Conservation (phyloP, 2,329 filamentous ascomycete species). For the Dactylellina parvicollis region DNA sequence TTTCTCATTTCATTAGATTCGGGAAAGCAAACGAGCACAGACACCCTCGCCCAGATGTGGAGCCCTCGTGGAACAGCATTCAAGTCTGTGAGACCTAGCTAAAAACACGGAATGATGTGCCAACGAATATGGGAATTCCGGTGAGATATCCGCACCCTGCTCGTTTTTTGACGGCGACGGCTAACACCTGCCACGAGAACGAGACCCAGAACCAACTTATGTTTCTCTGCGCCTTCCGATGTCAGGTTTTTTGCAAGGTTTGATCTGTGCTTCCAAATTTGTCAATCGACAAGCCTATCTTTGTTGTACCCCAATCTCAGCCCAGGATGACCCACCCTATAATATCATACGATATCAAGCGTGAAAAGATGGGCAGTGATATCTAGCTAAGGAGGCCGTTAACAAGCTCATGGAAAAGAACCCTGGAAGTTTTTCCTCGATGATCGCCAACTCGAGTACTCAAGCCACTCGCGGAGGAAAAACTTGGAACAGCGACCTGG, state of each 20-base stretch:
- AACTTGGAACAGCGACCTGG: constrained; percentile 34
- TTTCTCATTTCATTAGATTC: too few relatives aligned
- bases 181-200: constrained; percentile 33
- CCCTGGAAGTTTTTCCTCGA: constrained; percentile 24
- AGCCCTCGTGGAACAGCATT: too few relatives aligned
- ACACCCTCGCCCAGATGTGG: too few relatives aligned
- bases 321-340: not conserved
- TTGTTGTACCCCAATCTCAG: not conserved
- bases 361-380: too few relatives aligned
- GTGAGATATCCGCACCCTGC: not conserved
- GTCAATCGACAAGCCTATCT: constrained; percentile 27
- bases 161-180: not conserved
- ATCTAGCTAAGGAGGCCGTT: not conserved
- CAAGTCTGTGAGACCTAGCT: not conserved
- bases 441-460: constrained; percentile 22
- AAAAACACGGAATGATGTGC: not conserved
- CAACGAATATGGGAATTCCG: not conserved
- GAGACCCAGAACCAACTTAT: constrained; percentile 11
- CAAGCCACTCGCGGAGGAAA: constrained; percentile 26
- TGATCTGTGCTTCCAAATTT: not conserved
- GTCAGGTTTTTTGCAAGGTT: constrained; percentile 2
- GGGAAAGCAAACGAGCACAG: too few relatives aligned
- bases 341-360: too few relatives aligned
- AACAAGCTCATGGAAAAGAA: constrained; percentile 4
- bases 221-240: not conserved